Evolutionary conservation across 306 rosid genomes (phyloP).

Genomic region (Trifolium subterraneum): DNA sequence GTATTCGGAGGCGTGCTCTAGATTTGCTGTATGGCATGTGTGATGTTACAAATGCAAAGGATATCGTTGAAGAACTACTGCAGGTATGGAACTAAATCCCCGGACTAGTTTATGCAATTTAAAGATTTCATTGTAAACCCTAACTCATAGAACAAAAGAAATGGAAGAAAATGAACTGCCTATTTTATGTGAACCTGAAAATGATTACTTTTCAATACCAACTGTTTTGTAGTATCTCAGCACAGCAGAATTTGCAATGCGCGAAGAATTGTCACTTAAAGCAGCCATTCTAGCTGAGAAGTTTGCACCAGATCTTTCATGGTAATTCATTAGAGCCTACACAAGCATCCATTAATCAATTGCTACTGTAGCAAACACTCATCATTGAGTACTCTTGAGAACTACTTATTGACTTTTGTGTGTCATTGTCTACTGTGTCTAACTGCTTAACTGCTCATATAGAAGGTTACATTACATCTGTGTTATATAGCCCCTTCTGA

Average conservation of each 20-base stretch:
- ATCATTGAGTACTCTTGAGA: slow-evolving; percentile 20
- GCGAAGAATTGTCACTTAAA: slow-evolving; percentile 96
- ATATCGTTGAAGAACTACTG: slow-evolving; percentile 94
- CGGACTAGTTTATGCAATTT: slow-evolving; percentile 29
- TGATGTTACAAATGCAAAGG: slow-evolving; percentile 98
- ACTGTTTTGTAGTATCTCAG: slow-evolving; percentile 85
- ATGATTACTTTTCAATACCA: slow-evolving; percentile 43
- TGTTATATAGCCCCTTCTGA: not conserved
- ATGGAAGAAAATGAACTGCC: slow-evolving; percentile 25
- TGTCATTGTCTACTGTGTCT: slow-evolving; percentile 21
- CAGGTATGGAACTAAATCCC: slow-evolving; percentile 65
- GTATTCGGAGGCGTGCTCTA: slow-evolving; percentile 98
- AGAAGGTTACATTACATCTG: slow-evolving; percentile 32
- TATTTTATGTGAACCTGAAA: slow-evolving; percentile 40
- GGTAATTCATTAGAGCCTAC: slow-evolving; percentile 56
- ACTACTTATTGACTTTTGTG: slow-evolving; percentile 3
- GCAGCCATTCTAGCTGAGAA: slow-evolving; percentile 99
- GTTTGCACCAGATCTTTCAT: slow-evolving; percentile 99
- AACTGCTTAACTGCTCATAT: slow-evolving; percentile 30
- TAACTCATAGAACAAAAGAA: not conserved
- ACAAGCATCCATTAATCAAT: not conserved
- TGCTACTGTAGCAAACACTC: slow-evolving; percentile 21
- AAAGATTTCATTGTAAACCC: slow-evolving; percentile 20
- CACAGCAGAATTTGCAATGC: slow-evolving; percentile 98
- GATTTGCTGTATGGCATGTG: slow-evolving; percentile 99